Evolutionary conservation across 2,329 filamentous ascomycete species (phyloP), one percentile per base, ranked within the genome.

Genomic region (Colletotrichum salicis): DNA sequence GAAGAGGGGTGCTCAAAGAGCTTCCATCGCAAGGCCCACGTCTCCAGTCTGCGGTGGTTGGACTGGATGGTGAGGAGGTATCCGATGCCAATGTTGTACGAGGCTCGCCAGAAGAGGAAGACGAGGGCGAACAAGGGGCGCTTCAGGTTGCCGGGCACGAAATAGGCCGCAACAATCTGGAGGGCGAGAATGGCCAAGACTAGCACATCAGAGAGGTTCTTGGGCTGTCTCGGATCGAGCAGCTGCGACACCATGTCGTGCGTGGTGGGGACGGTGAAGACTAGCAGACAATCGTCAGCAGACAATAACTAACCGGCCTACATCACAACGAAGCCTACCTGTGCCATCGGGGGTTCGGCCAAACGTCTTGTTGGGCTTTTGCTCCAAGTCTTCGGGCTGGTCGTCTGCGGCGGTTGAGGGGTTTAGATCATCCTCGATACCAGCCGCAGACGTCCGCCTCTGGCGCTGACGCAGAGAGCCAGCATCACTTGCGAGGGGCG

Each of bases 161-260:
- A 78, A 83, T 92, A 96, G 48, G 96, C 90, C 22, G 91, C 85
- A 63, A 93, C 81, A 76, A 97, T 92, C 79, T 97, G 93, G 64
- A 89, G 83, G 67, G 87, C 92, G 60, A 99, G 87, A 71, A 98
- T 92, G 58, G 87, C 87, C 69, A 99, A 87, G 74, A 99, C 95
- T 71, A 93, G 79, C 70, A 91, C 84, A 82, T 99, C 96, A 73
- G 95, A 96, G 51, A 97, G 81, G 80, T 98, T 98, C 87, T 99
- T 99, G 64, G 96, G 95, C 80, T 98, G 93, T 76, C 93, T 93
- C 63, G 96, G 96, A 77, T 97, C 96, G 77, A 99, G 90, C 67
- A 99, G 89, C 84, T 98, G 96, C 63, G 96, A 97, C 77, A 99
- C 96, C 96, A 99, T 98, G 84, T 99, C 96, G 86, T 98, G 95